Conservation (phyloP, 2,329 filamentous ascomycete species). For the Hypoxylon sp. region DNA sequence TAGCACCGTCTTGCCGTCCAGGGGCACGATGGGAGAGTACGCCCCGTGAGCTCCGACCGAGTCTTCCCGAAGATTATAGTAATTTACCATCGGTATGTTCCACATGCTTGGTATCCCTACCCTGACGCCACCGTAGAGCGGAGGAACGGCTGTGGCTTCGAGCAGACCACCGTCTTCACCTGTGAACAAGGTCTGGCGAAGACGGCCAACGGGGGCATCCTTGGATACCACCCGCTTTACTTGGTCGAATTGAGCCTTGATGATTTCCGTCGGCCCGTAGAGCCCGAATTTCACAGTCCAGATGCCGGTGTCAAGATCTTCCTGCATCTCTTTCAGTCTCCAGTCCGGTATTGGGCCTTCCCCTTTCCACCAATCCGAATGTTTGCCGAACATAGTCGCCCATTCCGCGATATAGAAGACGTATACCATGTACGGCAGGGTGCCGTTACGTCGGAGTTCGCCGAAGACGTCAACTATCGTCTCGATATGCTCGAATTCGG, state of each 20-base stretch:
- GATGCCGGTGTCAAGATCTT: conserved; percentile 57
- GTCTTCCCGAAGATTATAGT: conserved; percentile 50
- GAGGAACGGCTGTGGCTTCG: conserved; percentile 53
- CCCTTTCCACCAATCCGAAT: conserved; percentile 59
- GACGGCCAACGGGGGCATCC: conserved; percentile 55
- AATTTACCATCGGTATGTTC: conserved; percentile 55
- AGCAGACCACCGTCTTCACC: conserved; percentile 55
- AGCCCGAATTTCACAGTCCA: conserved; percentile 61
- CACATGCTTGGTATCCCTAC: conserved; percentile 55
- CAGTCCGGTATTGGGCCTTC: conserved; percentile 60
- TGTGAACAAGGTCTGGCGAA: conserved; percentile 55
- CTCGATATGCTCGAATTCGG: conserved; percentile 59
- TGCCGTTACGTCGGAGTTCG: conserved; percentile 58
- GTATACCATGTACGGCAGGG: conserved; percentile 58
- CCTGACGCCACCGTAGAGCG: conserved; percentile 53
- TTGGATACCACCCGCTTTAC: conserved; percentile 53
- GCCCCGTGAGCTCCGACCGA: conserved; percentile 54
- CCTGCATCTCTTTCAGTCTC: conserved; percentile 58
- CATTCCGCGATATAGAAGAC: conserved; percentile 61
- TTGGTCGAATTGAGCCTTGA: conserved; percentile 60
- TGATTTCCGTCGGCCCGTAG: conserved; percentile 57
- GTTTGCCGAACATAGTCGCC: conserved; percentile 57
- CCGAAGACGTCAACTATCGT: conserved; percentile 60
- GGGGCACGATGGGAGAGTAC: conserved; percentile 55
- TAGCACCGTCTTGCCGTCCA: conserved; percentile 55